Evolutionary conservation across 371 early-diverging fungal species (phyloP).

Genomic region (Thermomucor indicae-seudaticae): DNA sequence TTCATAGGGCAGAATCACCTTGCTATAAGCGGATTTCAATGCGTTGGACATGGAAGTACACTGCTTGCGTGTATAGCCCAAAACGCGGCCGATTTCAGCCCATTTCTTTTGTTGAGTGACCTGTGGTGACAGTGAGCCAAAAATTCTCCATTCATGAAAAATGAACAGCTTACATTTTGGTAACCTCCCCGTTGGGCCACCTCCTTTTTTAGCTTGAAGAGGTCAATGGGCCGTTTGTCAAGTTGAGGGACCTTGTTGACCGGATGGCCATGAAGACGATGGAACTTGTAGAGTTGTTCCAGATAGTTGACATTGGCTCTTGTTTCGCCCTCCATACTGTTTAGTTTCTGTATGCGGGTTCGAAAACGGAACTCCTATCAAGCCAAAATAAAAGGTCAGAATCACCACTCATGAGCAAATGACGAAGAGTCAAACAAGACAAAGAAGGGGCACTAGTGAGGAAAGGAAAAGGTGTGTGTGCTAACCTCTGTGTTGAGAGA

Average conservation of each 20-base stretch:
- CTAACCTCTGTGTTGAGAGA: slow-evolving; percentile 80
- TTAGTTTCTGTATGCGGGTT: slow-evolving; percentile 87
- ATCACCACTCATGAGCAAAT: background rate
- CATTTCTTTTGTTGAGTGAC: slow-evolving; percentile 83
- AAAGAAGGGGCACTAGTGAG: background rate
- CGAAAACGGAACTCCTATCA: slow-evolving; percentile 82
- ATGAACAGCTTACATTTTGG: slow-evolving; percentile 50
- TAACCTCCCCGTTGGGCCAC: slow-evolving; percentile 80
- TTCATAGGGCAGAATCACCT: slow-evolving; percentile 86
- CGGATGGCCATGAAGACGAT: slow-evolving; percentile 72
- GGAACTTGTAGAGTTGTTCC: slow-evolving; percentile 87
- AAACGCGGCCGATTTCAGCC: slow-evolving; percentile 81
- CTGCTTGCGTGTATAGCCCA: slow-evolving; percentile 73
- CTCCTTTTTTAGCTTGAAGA: slow-evolving; percentile 79
- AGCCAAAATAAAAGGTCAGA: background rate
- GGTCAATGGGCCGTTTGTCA: slow-evolving; percentile 82
- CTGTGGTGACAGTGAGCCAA: slow-evolving; percentile 23
- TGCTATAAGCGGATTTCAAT: slow-evolving; percentile 73
- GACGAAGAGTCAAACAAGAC: background rate
- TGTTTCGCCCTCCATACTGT: slow-evolving; percentile 88
- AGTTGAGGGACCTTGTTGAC: slow-evolving; percentile 77
- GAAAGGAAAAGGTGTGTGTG: slow-evolving; percentile 1
- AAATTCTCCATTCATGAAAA: background rate
- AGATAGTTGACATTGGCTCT: slow-evolving; percentile 85
- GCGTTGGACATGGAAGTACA: slow-evolving; percentile 85